These are phyloP conservation scores for Tuber umbilicatum DNA, from an alignment of 495 filamentous ascomycete species.

Conservation along the genomic window DNA sequence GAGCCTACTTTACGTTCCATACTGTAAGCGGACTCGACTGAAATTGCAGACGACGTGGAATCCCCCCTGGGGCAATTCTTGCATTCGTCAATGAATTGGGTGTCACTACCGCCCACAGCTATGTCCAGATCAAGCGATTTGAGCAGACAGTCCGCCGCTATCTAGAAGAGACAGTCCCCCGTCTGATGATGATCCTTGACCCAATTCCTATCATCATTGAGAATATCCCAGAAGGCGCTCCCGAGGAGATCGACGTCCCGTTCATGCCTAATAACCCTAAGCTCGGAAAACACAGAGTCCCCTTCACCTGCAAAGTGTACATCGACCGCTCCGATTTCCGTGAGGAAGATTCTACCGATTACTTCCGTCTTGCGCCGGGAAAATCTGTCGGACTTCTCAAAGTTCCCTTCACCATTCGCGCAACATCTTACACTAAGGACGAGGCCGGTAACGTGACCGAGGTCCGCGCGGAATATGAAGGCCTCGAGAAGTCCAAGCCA, in stretches of 20 bases:
- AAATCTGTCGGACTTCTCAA: constrained; percentile 84
- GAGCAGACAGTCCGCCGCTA: constrained; percentile 74
- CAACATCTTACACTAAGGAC: constrained; percentile 68
- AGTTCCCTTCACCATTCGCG: constrained; percentile 74
- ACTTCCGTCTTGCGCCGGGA: constrained; percentile 87
- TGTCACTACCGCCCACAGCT: constrained; percentile 66
- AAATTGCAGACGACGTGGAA: constrained; percentile 56
- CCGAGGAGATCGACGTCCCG: constrained; percentile 57
- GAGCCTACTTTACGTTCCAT: not conserved
- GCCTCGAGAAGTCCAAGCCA: constrained; percentile 58
- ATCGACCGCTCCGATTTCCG: constrained; percentile 93
- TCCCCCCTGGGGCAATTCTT: constrained; percentile 80
- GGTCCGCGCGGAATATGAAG: constrained; percentile 60
- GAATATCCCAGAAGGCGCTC: constrained; percentile 61
- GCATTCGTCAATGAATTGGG: constrained; percentile 83
- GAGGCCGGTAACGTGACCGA: constrained; percentile 61
- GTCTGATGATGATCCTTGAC: constrained; percentile 73
- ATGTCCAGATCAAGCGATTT: constrained; percentile 67
- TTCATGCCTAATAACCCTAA: constrained; percentile 68
- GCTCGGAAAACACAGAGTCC: constrained; percentile 56
- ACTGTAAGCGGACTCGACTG: not conserved
- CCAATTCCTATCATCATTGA: constrained; percentile 66
- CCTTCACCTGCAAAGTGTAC: constrained; percentile 78
- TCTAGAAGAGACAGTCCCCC: constrained; percentile 74
- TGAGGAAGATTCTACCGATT: constrained; percentile 73